Evolutionary conservation across 495 filamentous ascomycete genomes (phyloP), one percentile per base, ranked within the genome.

Genomic region (Aspergillus kassunensis): DNA sequence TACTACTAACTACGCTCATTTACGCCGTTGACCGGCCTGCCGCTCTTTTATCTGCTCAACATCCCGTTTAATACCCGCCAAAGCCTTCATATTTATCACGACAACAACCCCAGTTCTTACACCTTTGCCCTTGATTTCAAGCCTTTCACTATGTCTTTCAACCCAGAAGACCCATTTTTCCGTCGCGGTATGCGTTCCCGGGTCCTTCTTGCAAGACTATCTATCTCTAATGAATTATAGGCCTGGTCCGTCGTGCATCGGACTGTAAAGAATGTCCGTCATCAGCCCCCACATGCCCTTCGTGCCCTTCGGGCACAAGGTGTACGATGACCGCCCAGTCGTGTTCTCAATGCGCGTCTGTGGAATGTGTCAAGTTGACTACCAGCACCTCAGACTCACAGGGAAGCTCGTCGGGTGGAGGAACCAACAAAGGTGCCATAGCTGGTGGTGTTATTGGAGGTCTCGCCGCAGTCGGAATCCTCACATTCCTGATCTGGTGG

Each of bases 381-480:
- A 56, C 60, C 15, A 61, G 71, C 27, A 54, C 61, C 30, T 62
- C 74, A 20, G 24, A 56, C 23, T 55, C 62, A 31, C 45, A 54
- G 50, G 12, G 20, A 15, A 47, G 41, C 30, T 64, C 61, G 29
- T 56, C 56, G 5, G 56, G 56, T 9, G 63, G 70, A 11, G 76
- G 81, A 3, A 80, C 84, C 16, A 86, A 89, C 51, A 77, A 85
- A 1, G 88, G 89, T 31, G 86, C 90, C 24, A 93, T 96, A 56
- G 86, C 87, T 15, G 89, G 89, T 60, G 89, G 91, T 50, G 88
- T 95, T 23, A 68, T 96, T 29, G 90, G 88, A 50, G 90, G 87
- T 57, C 58, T 96, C 2, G 78, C 76, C 13, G 77, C 78, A 11
- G 73, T 96, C 25, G 86, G 76, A 18, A 62, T 88, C 20, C 59